Evolutionary conservation across 2,329 filamentous ascomycete genomes (phyloP).

Genomic region (Diplodia intermedia): DNA sequence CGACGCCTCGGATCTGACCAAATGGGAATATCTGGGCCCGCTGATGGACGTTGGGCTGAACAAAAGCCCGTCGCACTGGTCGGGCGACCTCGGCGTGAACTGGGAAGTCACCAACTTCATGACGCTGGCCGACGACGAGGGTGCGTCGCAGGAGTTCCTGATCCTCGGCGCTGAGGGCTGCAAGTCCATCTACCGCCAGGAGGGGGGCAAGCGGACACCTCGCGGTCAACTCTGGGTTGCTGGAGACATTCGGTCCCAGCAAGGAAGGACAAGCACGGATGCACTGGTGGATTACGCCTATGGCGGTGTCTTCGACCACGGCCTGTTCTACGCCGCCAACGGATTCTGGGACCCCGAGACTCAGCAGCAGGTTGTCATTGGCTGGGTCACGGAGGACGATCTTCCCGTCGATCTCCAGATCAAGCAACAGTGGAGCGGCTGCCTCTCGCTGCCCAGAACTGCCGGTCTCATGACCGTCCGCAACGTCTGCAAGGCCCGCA

Average conservation of each 20-base stretch:
- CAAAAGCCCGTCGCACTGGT: constrained; percentile 53
- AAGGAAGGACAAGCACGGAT: not conserved
- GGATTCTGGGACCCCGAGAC: constrained; percentile 57
- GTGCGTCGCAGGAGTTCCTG: constrained; percentile 49
- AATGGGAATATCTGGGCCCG: constrained; percentile 56
- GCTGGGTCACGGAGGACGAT: constrained; percentile 62
- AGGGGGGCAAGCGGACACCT: constrained; percentile 30
- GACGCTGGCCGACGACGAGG: constrained; percentile 44
- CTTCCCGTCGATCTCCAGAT: constrained; percentile 53
- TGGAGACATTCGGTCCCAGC: constrained; percentile 40
- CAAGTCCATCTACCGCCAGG: constrained; percentile 35
- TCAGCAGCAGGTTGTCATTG: constrained; percentile 53
- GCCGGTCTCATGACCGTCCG: constrained; percentile 50
- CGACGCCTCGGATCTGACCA: constrained; percentile 47
- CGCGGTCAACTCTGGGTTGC: constrained; percentile 56
- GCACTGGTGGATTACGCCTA: constrained; percentile 46
- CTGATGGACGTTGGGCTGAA: constrained; percentile 53
- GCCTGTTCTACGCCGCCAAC: constrained; percentile 58
- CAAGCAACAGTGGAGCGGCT: constrained; percentile 58
- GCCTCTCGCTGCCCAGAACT: constrained; percentile 56
- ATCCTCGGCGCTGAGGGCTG: constrained; percentile 58
- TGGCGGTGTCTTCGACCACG: constrained; percentile 58
- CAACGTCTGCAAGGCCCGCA: constrained; percentile 48
- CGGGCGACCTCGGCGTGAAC: constrained; percentile 59
- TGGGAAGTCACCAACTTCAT: constrained; percentile 60